Evolutionary conservation across 2,329 filamentous ascomycete species (phyloP).

Genomic region (Cladosporium sp.): DNA sequence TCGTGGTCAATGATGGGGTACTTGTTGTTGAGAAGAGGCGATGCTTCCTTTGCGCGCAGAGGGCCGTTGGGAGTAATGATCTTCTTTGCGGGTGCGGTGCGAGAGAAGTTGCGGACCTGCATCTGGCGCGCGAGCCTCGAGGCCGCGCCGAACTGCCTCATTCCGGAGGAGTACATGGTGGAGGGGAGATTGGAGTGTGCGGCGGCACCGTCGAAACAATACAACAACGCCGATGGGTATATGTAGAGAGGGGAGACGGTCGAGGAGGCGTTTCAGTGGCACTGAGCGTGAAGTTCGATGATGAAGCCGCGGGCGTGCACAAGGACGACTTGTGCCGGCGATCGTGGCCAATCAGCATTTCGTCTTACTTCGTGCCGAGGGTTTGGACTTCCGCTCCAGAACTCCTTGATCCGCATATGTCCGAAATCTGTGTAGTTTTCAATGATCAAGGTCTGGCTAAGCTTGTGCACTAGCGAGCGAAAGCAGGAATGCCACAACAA

Average conservation of each 20-base stretch:
- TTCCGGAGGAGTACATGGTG: constrained; percentile 34
- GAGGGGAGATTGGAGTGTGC: constrained; percentile 6
- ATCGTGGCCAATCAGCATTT: constrained; percentile 5
- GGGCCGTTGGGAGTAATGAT: constrained; percentile 76
- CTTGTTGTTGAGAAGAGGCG: constrained; percentile 78
- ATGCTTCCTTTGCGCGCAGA: constrained; percentile 88
- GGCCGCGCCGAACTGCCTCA: constrained; percentile 31
- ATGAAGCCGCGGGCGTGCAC: constrained; percentile 2
- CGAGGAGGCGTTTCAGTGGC: neutral
- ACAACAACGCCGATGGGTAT: constrained; percentile 1
- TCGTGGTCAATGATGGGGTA: constrained; percentile 98
- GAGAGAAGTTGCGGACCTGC: constrained; percentile 67
- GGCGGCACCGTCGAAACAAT: neutral
- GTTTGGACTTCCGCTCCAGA: too few species aligned
- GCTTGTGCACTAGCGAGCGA: too few species aligned
- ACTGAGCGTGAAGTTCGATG: constrained; percentile 11
- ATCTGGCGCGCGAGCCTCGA: constrained; percentile 33
- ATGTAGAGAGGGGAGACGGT: neutral
- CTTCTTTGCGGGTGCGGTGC: constrained; percentile 74
- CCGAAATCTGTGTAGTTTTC: too few species aligned
- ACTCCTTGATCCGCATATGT: too few species aligned
- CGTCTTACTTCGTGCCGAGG: neutral
- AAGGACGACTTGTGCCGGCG: neutral
- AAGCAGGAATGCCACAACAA: too few species aligned
- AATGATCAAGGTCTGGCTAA: too few species aligned